Evolutionary conservation across 352 stramenopile species (phyloP).

Genomic region (Peronospora belbahrii): DNA sequence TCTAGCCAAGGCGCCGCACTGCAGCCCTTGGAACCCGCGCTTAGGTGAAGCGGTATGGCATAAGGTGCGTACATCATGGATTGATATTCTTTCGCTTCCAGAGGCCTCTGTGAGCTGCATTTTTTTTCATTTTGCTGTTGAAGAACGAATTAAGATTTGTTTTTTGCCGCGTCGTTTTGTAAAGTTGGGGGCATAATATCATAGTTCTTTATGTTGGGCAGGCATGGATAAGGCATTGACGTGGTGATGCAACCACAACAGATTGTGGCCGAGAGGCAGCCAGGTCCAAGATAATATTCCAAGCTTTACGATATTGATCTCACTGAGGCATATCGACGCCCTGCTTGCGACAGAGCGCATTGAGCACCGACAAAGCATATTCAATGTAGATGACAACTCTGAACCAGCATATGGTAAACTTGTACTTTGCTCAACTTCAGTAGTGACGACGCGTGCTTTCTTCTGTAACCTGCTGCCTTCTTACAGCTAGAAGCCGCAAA

Average conservation of each 20-base stretch:
- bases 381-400: constrained; percentile 41
- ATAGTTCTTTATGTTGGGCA: background rate
- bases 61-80: constrained; percentile 4
- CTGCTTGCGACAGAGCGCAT: constrained; percentile 21
- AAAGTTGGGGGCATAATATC: constrained; percentile 13
- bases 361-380: constrained; percentile 26
- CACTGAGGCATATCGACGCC: constrained; percentile 19
- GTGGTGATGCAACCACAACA: constrained; percentile 1
- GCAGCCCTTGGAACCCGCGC: background rate
- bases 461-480: constrained; percentile 34
- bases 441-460: constrained; percentile 35
- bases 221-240: background rate
- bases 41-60: background rate
- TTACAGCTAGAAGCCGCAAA: constrained; percentile 20
- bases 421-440: constrained; percentile 61
- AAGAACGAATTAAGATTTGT: constrained; percentile 19
- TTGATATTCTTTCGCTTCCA: background rate
- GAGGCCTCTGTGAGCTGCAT: background rate
- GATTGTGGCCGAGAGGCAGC: constrained; percentile 11
- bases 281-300: constrained; percentile 6
- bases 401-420: constrained; percentile 48
- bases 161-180: constrained; percentile 12
- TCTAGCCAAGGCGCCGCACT: constrained; percentile 6
- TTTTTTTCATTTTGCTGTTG: constrained; percentile 13
- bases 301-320: constrained; percentile 20